These are phyloP conservation scores for Phialophora expanda DNA, from an alignment of 2,329 filamentous ascomycete species.

Conservation along the genomic window DNA sequence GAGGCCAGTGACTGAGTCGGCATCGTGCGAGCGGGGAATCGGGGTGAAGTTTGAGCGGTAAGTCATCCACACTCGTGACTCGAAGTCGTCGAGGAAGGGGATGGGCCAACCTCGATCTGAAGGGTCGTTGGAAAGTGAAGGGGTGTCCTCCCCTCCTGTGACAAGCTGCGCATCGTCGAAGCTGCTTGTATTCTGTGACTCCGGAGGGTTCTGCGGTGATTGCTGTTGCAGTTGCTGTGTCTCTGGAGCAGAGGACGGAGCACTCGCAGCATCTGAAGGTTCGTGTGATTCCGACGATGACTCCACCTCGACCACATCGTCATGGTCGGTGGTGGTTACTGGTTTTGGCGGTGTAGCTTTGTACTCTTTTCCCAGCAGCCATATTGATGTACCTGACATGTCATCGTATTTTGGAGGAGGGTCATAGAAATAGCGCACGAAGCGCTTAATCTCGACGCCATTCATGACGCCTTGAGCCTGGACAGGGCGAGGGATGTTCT, in stretches of 20 bases:
- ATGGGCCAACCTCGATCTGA: conserved; percentile 72
- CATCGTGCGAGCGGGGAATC: conserved; percentile 79
- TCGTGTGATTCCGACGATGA: conserved; percentile 39
- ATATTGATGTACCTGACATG: conserved; percentile 70
- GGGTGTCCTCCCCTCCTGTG: conserved; percentile 30
- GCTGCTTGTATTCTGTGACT: conserved; percentile 29
- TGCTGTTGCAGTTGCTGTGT: conserved; percentile 16
- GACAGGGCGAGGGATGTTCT: conserved; percentile 27
- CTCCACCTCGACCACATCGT: conserved; percentile 41
- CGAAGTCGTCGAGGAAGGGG: conserved; percentile 87
- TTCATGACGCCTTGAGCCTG: conserved; percentile 55
- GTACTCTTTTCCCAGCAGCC: conserved; percentile 76
- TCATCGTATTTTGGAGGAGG: conserved; percentile 83
- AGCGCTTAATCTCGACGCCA: conserved; percentile 76
- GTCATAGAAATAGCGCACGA: conserved; percentile 92
- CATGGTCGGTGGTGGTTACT: conserved; percentile 39
- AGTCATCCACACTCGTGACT: conserved; percentile 93
- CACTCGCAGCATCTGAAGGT: conserved; percentile 34
- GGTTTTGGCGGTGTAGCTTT: conserved; percentile 41
- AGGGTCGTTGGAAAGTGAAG: conserved; percentile 39
- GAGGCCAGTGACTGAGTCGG: conserved; percentile 71
- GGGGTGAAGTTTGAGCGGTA: conserved; percentile 85
- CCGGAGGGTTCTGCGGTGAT: neutral
- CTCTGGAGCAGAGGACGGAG: conserved; percentile 30
- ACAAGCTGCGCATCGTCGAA: conserved; percentile 39